Evolutionary conservation across 1,139 yeast species (phyloP), one percentile per base, ranked within the genome.

Genomic region (Geotrichum fermentans): DNA sequence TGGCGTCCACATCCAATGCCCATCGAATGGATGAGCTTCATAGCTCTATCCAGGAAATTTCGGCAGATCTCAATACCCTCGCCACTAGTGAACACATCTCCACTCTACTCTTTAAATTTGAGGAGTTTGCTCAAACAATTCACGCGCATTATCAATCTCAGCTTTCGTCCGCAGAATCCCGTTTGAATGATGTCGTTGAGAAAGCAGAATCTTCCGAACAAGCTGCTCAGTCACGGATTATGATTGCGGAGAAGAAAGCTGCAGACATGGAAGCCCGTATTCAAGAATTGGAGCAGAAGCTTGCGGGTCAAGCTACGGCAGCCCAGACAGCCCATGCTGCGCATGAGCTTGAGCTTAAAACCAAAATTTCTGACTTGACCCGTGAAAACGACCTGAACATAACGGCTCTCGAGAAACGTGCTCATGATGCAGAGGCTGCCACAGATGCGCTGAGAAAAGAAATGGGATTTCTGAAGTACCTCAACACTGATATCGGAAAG

Each of bases 351-450:
- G 47, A 29, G 43, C 40, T 37, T 6, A 10, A 24, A 10, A 6
- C 10, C 28, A 46, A 45, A 30, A 37, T 40, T 16, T 38, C 49
- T 6, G 51, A 13, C 49, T 52, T 22, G 47, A 39, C 16, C 14
- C 29, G 37, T 16, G 39, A 44, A 22, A 8, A 26, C 14, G 37
- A 40, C 16, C 18, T 29, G 13, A 30, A 28, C 49, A 43, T 30
- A 34, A 35, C 55, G 46, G 43, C 53, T 40, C 22, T 21, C 43
- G 52, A 51, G 52, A 52, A 17, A 29, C 51, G 6, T 50, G 55
- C 36, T 7, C 53, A 10, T 40, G 54, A 38, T 14, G 35, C 37
- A 41, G 44, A 60, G 8, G 43, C 47, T 33, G 32, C 41, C 8
- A 30, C 54, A 47, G 37, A 42, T 33, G 4, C 52, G 50, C 30